Percentiles rank a stretch among this genome's conserved stretches.
phyloP scores from a whole-genome alignment of 331 rosid genomes.

The Cydonia oblonga region DNA sequence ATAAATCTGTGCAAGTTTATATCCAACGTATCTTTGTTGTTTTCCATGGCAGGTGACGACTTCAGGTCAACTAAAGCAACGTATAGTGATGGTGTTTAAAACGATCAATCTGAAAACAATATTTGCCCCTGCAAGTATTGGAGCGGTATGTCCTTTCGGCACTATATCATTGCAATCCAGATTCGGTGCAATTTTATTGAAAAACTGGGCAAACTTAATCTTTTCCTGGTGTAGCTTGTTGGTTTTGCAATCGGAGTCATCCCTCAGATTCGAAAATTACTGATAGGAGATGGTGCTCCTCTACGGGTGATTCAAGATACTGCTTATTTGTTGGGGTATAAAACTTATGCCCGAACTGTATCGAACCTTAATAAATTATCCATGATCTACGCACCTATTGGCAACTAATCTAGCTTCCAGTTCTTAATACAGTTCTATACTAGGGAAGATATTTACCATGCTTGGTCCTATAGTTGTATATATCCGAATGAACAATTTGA shows the following conservation, averaged over 20 bases:
- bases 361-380: no score
- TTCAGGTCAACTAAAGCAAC: slow-evolving; percentile 10
- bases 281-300: slow-evolving; percentile 41
- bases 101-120: slow-evolving; percentile 27
- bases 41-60: slow-evolving; percentile 18
- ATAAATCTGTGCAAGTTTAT: no score
- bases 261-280: slow-evolving; percentile 18
- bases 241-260: slow-evolving; percentile 37
- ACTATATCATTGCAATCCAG: neutral
- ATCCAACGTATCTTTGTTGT: neutral
- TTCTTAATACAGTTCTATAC: no score
- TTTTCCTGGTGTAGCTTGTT: slow-evolving; percentile 16
- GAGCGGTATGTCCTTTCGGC: slow-evolving; percentile 23
- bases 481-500: no score
- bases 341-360: neutral
- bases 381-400: no score
- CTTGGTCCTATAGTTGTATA: no score
- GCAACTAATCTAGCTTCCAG: no score
- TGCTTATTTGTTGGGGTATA: slow-evolving; percentile 39
- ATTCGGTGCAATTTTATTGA: neutral
- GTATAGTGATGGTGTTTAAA: neutral
- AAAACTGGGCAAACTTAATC: neutral
- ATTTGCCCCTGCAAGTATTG: slow-evolving; percentile 47
- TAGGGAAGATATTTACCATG: no score
- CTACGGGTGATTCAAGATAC: slow-evolving; percentile 41